Conservation (phyloP, 805 yeast genomes). For the Saturnispora bothae region DNA sequence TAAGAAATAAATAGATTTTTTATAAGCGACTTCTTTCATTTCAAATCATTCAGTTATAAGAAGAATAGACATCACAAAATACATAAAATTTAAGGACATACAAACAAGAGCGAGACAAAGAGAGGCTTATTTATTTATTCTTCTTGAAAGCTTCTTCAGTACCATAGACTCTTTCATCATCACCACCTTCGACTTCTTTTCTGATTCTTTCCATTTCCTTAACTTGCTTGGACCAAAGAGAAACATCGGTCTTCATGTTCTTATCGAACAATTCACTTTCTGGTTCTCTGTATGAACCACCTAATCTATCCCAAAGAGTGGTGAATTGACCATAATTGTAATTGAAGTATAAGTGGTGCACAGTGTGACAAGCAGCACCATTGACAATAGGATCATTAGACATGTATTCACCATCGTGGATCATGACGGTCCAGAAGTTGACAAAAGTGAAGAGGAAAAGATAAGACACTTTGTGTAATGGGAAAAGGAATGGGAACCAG, state of each 20-base stretch:
- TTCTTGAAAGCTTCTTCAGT: slow-evolving; percentile 5
- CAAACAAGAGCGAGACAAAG: not conserved
- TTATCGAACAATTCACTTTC: slow-evolving; percentile 76
- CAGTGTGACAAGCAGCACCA: slow-evolving; percentile 97
- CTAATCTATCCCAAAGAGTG: slow-evolving; percentile 95
- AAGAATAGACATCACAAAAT: not conserved
- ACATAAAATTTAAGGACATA: not conserved
- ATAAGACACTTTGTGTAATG: slow-evolving; percentile 80
- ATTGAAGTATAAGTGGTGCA: slow-evolving; percentile 94
- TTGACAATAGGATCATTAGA: slow-evolving; percentile 89
- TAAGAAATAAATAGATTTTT: too few species aligned
- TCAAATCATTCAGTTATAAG: not conserved
- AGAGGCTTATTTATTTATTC: not conserved
- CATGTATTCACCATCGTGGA: slow-evolving; percentile 94
- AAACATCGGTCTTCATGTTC: slow-evolving; percentile 41
- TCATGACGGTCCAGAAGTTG: slow-evolving; percentile 97
- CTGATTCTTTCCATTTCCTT: slow-evolving; percentile 71
- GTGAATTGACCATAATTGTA: slow-evolving; percentile 98
- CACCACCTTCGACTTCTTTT: slow-evolving; percentile 68
- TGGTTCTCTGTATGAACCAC: slow-evolving; percentile 87
- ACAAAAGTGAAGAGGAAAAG: slow-evolving; percentile 78
- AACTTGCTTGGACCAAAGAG: slow-evolving; percentile 63
- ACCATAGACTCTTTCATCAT: slow-evolving; percentile 64
- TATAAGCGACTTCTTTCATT: too few species aligned
- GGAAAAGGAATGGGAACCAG: slow-evolving; percentile 82